These are phyloP conservation scores for Candida chilensis DNA, from an alignment of 805 yeast genomes.

Conservation along the genomic window DNA sequence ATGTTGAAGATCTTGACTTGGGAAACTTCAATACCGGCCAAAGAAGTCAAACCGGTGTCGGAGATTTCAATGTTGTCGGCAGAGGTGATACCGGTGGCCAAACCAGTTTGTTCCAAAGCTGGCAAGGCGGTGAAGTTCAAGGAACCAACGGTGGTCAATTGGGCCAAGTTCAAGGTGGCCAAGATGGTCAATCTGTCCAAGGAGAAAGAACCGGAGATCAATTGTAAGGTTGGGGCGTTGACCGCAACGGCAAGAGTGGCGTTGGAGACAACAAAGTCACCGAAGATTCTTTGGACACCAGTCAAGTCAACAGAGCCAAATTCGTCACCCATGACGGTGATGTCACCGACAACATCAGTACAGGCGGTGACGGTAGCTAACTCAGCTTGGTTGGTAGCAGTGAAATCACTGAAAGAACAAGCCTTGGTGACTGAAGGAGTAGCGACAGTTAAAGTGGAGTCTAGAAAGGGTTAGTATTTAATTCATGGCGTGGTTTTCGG, in stretches of 20 bases:
- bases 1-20: conserved; percentile 52
- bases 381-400: conserved; percentile 76
- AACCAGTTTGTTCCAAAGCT: conserved; percentile 63
- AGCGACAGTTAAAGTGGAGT: conserved; percentile 38
- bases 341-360: conserved; percentile 72
- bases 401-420: conserved; percentile 55
- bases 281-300: conserved; percentile 69
- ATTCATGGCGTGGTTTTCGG: not conserved
- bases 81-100: conserved; percentile 58
- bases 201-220: conserved; percentile 63
- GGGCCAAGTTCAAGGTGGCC: conserved; percentile 62
- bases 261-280: conserved; percentile 60
- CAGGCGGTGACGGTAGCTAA: conserved; percentile 70
- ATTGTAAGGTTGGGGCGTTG: conserved; percentile 71
- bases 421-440: conserved; percentile 49
- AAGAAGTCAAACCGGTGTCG: conserved; percentile 62
- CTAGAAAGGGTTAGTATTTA: conserved; percentile 6
- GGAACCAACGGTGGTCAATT: conserved; percentile 73
- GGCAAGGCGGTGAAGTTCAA: conserved; percentile 80
- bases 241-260: conserved; percentile 55
- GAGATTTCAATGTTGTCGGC: conserved; percentile 65
- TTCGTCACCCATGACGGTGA: conserved; percentile 53
- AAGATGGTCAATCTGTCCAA: conserved; percentile 60
- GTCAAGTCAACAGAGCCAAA: conserved; percentile 59
- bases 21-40: conserved; percentile 55